phyloP scores from a whole-genome alignment of 225 moss, liverwort and hornwort genomes.

The Straminergon stramineum region DNA sequence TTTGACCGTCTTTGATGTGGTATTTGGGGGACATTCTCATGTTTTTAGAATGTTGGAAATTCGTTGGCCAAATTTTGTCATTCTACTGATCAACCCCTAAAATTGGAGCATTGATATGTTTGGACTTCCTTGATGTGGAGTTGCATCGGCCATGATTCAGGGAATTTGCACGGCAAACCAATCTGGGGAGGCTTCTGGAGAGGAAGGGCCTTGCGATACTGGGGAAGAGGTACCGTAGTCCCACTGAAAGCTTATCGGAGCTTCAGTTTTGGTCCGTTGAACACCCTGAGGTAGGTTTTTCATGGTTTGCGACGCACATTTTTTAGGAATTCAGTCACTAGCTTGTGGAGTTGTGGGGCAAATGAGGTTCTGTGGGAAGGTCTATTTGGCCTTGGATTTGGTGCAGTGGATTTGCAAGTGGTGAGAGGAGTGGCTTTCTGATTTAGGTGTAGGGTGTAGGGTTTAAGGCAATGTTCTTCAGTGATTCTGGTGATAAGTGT shows the following conservation, averaged over 20 bases:
- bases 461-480: background rate
- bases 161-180: background rate
- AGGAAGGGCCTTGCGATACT: background rate
- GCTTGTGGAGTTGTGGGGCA: background rate
- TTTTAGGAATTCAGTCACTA: background rate
- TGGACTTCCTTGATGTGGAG: background rate
- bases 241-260: background rate
- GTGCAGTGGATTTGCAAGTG: background rate
- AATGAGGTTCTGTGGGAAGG: background rate
- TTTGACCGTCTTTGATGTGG: background rate
- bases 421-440: background rate
- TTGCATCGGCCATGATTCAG: background rate
- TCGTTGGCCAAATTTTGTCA: background rate
- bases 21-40: background rate
- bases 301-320: background rate
- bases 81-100: background rate
- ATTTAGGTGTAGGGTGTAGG: background rate
- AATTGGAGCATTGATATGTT: background rate
- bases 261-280: background rate
- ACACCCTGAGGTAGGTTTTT: background rate
- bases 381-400: background rate
- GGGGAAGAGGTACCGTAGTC: background rate
- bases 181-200: background rate
- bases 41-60: background rate
- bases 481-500: background rate